Evolutionary conservation across 306 rosid species (phyloP).

Genomic region (Pterocarpus santalinus): DNA sequence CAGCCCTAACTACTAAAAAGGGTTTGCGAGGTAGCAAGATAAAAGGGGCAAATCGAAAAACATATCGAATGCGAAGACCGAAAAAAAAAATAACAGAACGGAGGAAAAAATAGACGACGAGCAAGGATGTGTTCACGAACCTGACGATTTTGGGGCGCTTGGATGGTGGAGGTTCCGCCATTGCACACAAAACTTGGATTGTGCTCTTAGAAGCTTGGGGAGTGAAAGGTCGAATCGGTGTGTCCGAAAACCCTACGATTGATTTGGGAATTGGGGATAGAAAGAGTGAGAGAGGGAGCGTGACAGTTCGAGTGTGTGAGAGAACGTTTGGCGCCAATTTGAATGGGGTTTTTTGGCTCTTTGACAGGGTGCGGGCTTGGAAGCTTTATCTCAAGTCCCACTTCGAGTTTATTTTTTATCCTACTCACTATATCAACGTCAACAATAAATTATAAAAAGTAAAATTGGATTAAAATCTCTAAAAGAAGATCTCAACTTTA

Average conservation of each 20-base stretch:
- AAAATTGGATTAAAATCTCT: too few relatives aligned
- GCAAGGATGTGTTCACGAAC: conserved; percentile 48
- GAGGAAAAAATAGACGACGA: background rate
- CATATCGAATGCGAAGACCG: background rate
- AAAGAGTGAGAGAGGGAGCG: background rate
- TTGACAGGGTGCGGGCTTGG: background rate
- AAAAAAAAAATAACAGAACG: background rate
- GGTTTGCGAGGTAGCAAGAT: background rate
- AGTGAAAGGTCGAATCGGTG: background rate
- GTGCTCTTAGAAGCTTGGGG: background rate
- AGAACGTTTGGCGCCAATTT: conserved; percentile 49
- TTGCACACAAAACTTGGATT: conserved; percentile 36
- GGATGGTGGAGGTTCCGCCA: conserved; percentile 69
- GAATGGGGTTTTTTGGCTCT: background rate
- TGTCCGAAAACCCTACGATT: conserved; percentile 36
- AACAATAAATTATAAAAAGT: too few relatives aligned
- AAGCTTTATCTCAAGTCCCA: too few relatives aligned
- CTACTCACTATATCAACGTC: too few relatives aligned
- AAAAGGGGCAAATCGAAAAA: background rate
- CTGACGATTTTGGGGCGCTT: conserved; percentile 80
- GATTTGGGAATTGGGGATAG: conserved; percentile 19
- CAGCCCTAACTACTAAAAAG: conserved; percentile 30
- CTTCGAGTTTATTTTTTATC: too few relatives aligned
- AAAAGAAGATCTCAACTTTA: too few relatives aligned
- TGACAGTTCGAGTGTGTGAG: background rate